Evolutionary conservation across 176 grass and related monocot species (phyloP).

Genomic region (Poa annua): DNA sequence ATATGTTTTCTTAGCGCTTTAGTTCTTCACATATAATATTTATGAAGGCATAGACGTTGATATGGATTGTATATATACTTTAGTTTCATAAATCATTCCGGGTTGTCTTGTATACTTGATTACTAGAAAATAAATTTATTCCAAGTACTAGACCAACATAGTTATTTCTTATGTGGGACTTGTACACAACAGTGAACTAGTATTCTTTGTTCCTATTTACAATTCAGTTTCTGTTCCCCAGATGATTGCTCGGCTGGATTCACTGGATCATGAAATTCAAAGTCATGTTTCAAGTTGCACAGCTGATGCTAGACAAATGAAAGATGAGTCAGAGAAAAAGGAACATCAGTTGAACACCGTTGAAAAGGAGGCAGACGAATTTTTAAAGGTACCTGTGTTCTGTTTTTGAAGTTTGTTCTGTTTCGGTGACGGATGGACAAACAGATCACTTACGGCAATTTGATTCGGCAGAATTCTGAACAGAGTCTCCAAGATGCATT

Average conservation of each 20-base stretch:
- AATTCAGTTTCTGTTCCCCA: conserved; percentile 35
- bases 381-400: conserved; percentile 53
- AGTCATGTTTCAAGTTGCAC: conserved; percentile 58
- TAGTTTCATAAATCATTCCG: background rate
- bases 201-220: background rate
- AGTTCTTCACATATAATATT: conserved; percentile 7
- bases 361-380: conserved; percentile 58
- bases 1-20: background rate
- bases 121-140: conserved; percentile 2
- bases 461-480: conserved; percentile 57
- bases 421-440: background rate
- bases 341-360: conserved; percentile 45
- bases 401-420: background rate
- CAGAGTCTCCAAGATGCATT: conserved; percentile 42
- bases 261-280: conserved; percentile 52
- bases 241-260: conserved; percentile 47
- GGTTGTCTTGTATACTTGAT: background rate
- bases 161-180: conserved; percentile 13
- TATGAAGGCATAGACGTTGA: background rate
- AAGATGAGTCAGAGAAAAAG: conserved; percentile 52
- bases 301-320: conserved; percentile 58
- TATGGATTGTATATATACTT: conserved; percentile 26
- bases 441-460: conserved; percentile 16
- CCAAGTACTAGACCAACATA: background rate
- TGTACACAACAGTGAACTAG: background rate